A percentile compares a stretch with the other conserved stretches of the same genome.
These are phyloP conservation scores for Pythium coloratum DNA, from an alignment of 352 stramenopile genomes.

Conservation along the genomic window DNA sequence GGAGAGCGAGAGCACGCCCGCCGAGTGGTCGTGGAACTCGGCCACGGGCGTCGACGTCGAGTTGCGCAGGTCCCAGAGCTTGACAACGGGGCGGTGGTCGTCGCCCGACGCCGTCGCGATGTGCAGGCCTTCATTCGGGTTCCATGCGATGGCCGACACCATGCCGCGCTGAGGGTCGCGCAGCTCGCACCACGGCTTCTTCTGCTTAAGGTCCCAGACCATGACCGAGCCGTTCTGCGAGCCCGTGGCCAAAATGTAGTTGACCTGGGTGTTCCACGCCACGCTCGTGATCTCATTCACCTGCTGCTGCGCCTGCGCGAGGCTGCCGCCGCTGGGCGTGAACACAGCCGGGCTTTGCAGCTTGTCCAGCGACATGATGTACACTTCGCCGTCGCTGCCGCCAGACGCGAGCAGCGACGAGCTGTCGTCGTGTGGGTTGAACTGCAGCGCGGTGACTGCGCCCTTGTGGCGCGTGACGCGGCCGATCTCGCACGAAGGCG, in stretches of 20 bases:
- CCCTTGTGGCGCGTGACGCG: conserved; percentile 87
- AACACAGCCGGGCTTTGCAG: conserved; percentile 89
- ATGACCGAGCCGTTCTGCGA: conserved; percentile 93
- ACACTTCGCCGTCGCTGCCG: conserved; percentile 94
- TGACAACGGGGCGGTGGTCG: conserved; percentile 95
- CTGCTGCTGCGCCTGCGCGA: conserved; percentile 59
- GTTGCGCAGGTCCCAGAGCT: conserved; percentile 98
- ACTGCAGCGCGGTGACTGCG: conserved; percentile 92
- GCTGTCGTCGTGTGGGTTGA: conserved; percentile 94
- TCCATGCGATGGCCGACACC: conserved; percentile 96
- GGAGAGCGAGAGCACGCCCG: conserved; percentile 95
- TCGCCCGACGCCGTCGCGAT: conserved; percentile 95
- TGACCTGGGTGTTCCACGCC: conserved; percentile 98
- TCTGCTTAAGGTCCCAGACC: conserved; percentile 98
- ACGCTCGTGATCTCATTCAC: conserved; percentile 89
- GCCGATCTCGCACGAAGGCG: conserved; percentile 60
- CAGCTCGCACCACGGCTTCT: conserved; percentile 98
- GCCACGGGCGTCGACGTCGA: conserved; percentile 96
- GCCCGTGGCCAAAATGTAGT: conserved; percentile 97
- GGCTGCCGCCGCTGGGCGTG: conserved; percentile 72
- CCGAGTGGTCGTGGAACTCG: conserved; percentile 94
- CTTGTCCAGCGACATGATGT: conserved; percentile 93
- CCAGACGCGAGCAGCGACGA: conserved; percentile 93
- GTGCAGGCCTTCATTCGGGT: conserved; percentile 97
- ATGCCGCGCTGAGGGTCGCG: conserved; percentile 85